Base-by-base conservation (phyloP, 1,284 basidiomycete genomes). In the Microstroma glucosiphilum region DNA sequence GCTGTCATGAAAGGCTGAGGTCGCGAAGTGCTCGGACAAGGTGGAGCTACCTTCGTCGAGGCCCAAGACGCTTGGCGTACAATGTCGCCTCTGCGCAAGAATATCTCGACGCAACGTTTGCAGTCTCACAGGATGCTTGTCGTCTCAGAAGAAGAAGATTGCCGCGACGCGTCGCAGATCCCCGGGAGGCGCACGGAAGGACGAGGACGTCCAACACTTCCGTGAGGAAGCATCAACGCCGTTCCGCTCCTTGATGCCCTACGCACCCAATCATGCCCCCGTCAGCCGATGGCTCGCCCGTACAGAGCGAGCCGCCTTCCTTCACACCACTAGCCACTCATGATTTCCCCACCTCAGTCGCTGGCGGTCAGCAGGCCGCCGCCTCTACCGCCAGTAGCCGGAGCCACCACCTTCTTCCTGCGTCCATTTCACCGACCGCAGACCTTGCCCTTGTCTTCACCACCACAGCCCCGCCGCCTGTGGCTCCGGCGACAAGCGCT, bases 371-470 rank as follows among this genome's bases (percentile, higher is more conserved):
- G 30, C 30, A 37, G 30, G 30, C 30, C 4, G 3, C 30, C 12
- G 15, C 43, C 15, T 48, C 43, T 17, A 17, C 43, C 17, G 21
- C 17, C 51, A 54, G 51, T 25, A 54, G 51, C 51, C 21, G 8
- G 21, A 54, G 3, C 21, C 51, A 54, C 51, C 51, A 54, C 51
- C n/a, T 54, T 7, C 21, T 54, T 13, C 51, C 51, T 4, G 15
- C 15, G 21, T 54, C 51, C 17, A 19, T 54, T 21, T 54, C 51
- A 13, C 51, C 51, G 51, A 13, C 17, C 51, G 13, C 13, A 13
- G 51, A 54, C 51, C 51, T 54, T 26, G 51, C 51, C 51, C 51
- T 54, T 21, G 17, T 54, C 51, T 54, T 54, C 51, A 19, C 51
- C 13, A 54, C 51, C 15, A 25, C 21, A 21, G 51, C 51, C 51